Evolutionary conservation across 75 land plant species (phyloP).

Genomic region (Picea glauca): DNA sequence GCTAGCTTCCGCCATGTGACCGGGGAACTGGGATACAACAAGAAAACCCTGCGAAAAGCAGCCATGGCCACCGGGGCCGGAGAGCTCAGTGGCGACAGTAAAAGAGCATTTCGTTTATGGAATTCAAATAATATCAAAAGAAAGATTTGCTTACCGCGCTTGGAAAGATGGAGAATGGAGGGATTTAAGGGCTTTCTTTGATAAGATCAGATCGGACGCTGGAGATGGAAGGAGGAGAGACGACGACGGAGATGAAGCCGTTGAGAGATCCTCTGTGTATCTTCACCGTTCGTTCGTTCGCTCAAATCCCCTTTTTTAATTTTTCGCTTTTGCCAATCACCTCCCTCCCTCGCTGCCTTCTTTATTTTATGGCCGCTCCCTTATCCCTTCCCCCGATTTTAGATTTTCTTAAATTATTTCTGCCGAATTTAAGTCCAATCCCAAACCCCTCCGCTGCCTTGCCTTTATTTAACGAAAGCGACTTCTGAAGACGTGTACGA

Average conservation of each 20-base stretch:
- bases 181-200: background rate
- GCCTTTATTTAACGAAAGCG: no score
- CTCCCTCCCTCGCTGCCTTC: no score
- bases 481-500: no score
- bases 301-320: no score
- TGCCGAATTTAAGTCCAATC: no score
- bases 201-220: slow-evolving; percentile 33
- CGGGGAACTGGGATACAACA: background rate
- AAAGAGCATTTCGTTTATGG: background rate
- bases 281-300: slow-evolving; percentile 30
- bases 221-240: slow-evolving; percentile 24
- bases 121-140: background rate
- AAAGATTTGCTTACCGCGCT: slow-evolving; percentile 2
- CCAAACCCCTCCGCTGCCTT: no score
- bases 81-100: background rate
- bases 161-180: background rate
- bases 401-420: no score
- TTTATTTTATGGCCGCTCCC: no score
- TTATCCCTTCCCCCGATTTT: no score
- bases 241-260: slow-evolving; percentile 28
- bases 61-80: background rate
- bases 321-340: no score
- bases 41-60: background rate
- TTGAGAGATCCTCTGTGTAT: slow-evolving; percentile 7
- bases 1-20: slow-evolving; percentile 29